Evolutionary conservation across 2,329 filamentous ascomycete genomes (phyloP), one percentile per base, ranked within the genome.

Genomic region (Fusarium sublunatum): DNA sequence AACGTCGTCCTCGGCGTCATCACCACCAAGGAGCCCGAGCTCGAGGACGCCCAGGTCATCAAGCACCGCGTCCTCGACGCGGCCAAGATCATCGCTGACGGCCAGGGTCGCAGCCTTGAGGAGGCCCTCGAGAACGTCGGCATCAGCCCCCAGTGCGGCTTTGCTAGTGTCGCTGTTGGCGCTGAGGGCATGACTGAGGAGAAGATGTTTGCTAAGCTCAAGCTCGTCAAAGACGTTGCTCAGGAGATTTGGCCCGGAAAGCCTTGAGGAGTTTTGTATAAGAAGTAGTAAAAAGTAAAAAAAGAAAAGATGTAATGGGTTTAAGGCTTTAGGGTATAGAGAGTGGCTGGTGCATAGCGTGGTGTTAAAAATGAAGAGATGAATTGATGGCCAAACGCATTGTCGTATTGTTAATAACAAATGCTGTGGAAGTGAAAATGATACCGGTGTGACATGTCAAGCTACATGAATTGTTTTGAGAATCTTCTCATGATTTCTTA

Each of bases 171-270:
- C 68, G 83, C 86, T 13, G 81, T 88, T 62, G 89, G 88, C 7
- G 76, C 76, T 1, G 90, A 92, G 70, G 81, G 83, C 34, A 82
- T 91, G 68, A 85, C 84, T 2, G 83, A 84, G 69, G 83, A 89
- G 32, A 88, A 87, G 67, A 91, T 91, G 89, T 82, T 87, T 75
- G 85, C 82, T 69, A 92, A 91, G 79, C 75, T 92, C 69, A 82
- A 86, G 77, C 78, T 92, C 55, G 89, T 91, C 29, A 83, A 86
- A 56, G 81, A 85, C 46, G 82, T 92, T 65, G 88, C 89, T 6
- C 82, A 87, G 68, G 82, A 86, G 53, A 81, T 92, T 35, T 92
- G 89, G 89, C 69, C 73, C 7, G 65, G 61, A 45, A 53, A 66
- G 51, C 26, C 53, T 22, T 65, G 35, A 39, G 15, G 6, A 3